Base-by-base conservation (phyloP, 768 basidiomycete genomes). In the Vararia minispora region DNA sequence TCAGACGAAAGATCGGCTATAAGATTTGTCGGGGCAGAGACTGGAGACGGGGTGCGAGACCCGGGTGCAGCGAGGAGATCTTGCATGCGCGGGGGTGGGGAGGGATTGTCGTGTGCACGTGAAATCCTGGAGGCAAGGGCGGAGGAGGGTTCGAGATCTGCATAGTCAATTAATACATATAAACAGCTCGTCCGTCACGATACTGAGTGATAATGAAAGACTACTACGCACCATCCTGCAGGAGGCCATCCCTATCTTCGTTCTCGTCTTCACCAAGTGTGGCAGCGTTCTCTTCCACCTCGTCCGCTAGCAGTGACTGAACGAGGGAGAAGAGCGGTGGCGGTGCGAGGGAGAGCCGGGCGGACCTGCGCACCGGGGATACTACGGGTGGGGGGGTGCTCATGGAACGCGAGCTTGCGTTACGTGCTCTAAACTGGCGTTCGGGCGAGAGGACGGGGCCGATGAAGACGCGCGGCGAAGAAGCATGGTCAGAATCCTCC, bases 91-190 rank as follows among this genome's bases (percentile, higher is more conserved):
- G 74, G 74, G 4, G 74, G 74, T 13, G 83, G 82, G 13, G 83
- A 86, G 13, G 84, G 84, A 49, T 87, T 87, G 49, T 74, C 76
- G 41, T 74, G 71, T 36, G 84, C 83, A 35, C 74, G 68, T 31
- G 79, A 66, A 32, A 87, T 72, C 57, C 60, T 74, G 44, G 62
- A 71, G 23, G 78, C 84, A 34, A 87, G 61, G 4, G 67, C 65
- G 39, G 79, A 78, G 2, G 80, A 71, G 7, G 80, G 81, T 52
- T 85, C 83, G 74, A 45, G 11, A 27, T 45, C 43, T 31, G 17
- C 32, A 23, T 11, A 33, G 12, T n/a, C 32, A 25, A n/a, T 6
- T 12, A 20, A 25, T n/a, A n/a, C 11, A 25, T 23, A n/a, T 23
- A n/a, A n/a, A n/a, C n/a, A n/a, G n/a, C n/a, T n/a, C n/a, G n/a